Evolutionary conservation across 148 eudicot genomes (phyloP).

Genomic region (Rhododendron mucronatum): DNA sequence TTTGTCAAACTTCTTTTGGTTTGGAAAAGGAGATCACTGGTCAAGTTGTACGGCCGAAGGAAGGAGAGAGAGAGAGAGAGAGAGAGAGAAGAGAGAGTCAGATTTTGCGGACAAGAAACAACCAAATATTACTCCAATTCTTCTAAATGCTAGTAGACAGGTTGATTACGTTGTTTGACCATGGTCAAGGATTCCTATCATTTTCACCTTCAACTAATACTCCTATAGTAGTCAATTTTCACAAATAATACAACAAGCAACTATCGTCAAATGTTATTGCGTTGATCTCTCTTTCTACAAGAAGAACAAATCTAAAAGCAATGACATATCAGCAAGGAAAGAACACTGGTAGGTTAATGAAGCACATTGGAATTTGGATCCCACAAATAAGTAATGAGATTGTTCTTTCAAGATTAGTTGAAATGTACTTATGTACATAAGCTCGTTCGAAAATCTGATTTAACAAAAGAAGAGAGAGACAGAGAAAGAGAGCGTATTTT

Average conservation of each 20-base stretch:
- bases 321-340: not conserved
- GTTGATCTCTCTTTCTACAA: not conserved
- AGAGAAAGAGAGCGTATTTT: too few species aligned
- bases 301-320: not conserved
- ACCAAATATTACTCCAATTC: not conserved
- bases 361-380: not conserved
- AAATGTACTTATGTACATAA: rapidly evolving
- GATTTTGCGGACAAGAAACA: not conserved
- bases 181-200: not conserved
- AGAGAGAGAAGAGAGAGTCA: not conserved
- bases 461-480: too few species aligned
- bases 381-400: too few species aligned
- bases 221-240: not conserved
- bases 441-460: too few species aligned
- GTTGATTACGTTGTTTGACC: not conserved
- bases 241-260: not conserved
- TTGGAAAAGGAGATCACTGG: not conserved
- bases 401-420: too few species aligned
- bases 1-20: not conserved
- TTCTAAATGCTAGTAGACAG: not conserved
- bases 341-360: not conserved
- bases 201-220: not conserved
- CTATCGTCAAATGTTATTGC: not conserved
- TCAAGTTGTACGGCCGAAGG: not conserved
- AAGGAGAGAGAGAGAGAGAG: not conserved